phyloP scores from a whole-genome alignment of 129 eudicot genomes.

The Deinandra increscens region DNA sequence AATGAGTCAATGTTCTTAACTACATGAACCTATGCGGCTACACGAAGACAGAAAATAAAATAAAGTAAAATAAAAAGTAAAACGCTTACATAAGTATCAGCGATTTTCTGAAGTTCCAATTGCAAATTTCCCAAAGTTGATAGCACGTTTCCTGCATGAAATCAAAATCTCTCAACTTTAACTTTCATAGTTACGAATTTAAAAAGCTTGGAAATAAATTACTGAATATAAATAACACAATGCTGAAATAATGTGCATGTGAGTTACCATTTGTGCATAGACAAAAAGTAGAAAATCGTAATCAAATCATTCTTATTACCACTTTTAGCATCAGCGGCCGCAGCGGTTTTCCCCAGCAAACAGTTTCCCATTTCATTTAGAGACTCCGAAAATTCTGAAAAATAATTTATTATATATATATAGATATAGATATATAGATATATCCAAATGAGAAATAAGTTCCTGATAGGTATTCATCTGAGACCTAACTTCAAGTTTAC shows the following conservation, averaged over 20 bases:
- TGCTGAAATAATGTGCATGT: conserved; percentile 5
- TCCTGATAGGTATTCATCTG: neutral
- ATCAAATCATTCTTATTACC: conserved; percentile 46
- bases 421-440: neutral
- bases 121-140: conserved; percentile 71
- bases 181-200: conserved; percentile 4
- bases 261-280: neutral
- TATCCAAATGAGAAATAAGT: conserved; percentile 2
- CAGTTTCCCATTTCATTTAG: conserved; percentile 86
- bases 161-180: conserved; percentile 14
- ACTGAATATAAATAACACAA: conserved; percentile 2
- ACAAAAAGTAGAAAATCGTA: neutral
- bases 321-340: conserved; percentile 60
- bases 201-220: neutral
- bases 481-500: conserved; percentile 11
- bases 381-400: conserved; percentile 89
- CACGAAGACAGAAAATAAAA: neutral
- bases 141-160: conserved; percentile 62
- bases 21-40: conserved; percentile 12
- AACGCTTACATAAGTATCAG: conserved; percentile 74
- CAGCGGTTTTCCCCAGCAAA: conserved; percentile 60
- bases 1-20: conserved; percentile 18
- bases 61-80: neutral
- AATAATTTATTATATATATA: conserved; percentile 12
- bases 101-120: conserved; percentile 84